Percentiles rank a stretch among this genome's conserved stretches.
These are phyloP conservation scores for Trapa bicornis DNA, from an alignment of 345 rosid species.

Conservation along the genomic window DNA sequence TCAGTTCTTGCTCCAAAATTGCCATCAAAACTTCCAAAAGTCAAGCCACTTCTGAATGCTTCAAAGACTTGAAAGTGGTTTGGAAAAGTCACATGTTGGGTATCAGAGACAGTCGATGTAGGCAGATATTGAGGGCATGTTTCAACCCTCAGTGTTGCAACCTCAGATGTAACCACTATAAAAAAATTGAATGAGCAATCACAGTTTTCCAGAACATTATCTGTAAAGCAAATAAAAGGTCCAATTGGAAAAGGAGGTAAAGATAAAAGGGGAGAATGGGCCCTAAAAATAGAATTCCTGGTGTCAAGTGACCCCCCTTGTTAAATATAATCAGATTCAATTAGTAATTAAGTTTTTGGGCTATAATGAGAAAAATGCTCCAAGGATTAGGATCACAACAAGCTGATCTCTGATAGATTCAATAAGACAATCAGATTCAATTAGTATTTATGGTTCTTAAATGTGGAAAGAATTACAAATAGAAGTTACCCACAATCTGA, in stretches of 20 bases:
- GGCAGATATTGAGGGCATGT: conserved; percentile 21
- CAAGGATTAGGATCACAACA: not conserved
- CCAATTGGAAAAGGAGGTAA: not conserved
- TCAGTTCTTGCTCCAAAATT: conserved; percentile 21
- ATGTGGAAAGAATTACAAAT: not conserved
- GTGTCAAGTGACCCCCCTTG: not conserved
- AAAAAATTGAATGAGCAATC: conserved; percentile 9
- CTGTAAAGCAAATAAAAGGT: not conserved
- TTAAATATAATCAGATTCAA: not conserved
- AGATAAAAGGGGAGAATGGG: not conserved
- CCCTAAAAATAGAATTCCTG: no score
- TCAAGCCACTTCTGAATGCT: conserved; percentile 56
- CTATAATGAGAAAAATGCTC: not conserved
- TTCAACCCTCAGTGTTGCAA: conserved; percentile 15
- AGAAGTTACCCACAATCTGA: no score
- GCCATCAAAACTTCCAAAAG: conserved; percentile 78
- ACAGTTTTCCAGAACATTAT: not conserved
- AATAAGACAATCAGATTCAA: no score
- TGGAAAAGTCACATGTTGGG: conserved; percentile 67
- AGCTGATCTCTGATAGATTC: not conserved
- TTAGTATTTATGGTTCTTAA: not conserved
- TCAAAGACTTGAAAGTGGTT: conserved; percentile 59
- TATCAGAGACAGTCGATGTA: conserved; percentile 25
- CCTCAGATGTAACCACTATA: conserved; percentile 25
- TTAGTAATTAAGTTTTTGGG: not conserved